Base-by-base conservation (phyloP, 768 basidiomycete species). In the Russula dissimulans region DNA sequence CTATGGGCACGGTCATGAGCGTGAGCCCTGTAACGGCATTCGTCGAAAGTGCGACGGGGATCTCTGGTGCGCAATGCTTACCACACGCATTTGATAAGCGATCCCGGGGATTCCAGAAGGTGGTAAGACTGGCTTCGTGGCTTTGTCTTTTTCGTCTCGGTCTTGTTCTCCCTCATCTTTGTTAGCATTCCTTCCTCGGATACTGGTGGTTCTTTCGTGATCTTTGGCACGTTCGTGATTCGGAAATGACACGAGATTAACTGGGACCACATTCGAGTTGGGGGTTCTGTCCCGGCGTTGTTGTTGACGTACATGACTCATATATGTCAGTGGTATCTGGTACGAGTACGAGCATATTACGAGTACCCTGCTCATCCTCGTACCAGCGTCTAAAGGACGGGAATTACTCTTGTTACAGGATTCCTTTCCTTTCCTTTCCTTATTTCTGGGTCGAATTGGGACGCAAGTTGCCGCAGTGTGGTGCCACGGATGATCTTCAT, bases 91-190 rank as follows among this genome's bases (percentile, higher is more conserved):
- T 36, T 29, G 0, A 10, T 46, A 42, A 68, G 22, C 15, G 5
- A 9, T 62, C 67, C 60, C 51, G 31, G 61, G 64, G 26, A 54
- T 56, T 46, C 59, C 69, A 78, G 91, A 94, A 81, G 91, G 91
- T 39, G 91, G 91, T 41, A 89, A 86, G 76, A 94, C 91, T 0
- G 91, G 91, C 22, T 2, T 26, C 22, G 22, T 3, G 86, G 87
- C 8, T 67, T 90, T 46, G 80, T 82, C 65, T 93, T 94, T 79
- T 87, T 92, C 69, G 72, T 94, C 49, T 88, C 82, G 3, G 77
- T 94, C 56, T 94, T 94, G 78, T 94, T 94, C 68, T 81, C 91
- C n/a, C 91, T 91, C 6, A 85, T 94, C 66, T 91, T 94, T 65
- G 89, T 89, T 9, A 89, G 87, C 11, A 90, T 94, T 54, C 91